A percentile compares a stretch with the other conserved stretches of the same genome.
These are phyloP conservation scores for Musa acuminata DNA, from an alignment of 176 grass and related monocot genomes.

Conservation along the genomic window DNA sequence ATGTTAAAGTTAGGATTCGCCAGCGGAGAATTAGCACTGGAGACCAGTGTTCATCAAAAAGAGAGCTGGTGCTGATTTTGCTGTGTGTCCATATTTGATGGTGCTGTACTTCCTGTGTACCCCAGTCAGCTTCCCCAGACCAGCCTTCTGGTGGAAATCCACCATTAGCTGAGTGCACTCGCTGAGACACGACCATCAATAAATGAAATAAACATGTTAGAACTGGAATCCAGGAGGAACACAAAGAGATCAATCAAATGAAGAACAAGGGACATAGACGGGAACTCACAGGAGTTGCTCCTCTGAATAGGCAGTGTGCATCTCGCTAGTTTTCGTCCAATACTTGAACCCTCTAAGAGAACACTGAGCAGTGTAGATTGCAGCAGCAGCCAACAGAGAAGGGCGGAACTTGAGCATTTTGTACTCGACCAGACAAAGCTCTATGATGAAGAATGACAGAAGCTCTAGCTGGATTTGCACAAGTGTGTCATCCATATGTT, in stretches of 20 bases:
- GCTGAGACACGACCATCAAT: constrained; percentile 23
- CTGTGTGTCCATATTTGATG: constrained; percentile 49
- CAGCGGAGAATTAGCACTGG: background rate
- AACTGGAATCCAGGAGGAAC: background rate
- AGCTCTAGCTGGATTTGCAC: constrained; percentile 51
- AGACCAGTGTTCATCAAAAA: constrained; percentile 40
- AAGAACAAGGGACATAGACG: background rate
- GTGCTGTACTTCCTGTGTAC: constrained; percentile 77
- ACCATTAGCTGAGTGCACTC: constrained; percentile 81
- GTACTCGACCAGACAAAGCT: constrained; percentile 78
- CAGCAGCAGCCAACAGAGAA: constrained; percentile 70
- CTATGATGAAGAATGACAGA: constrained; percentile 66
- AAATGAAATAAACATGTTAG: background rate
- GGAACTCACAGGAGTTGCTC: constrained; percentile 66
- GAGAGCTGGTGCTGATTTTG: constrained; percentile 51
- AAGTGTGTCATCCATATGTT: background rate
- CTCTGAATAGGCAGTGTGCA: constrained; percentile 62
- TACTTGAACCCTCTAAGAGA: constrained; percentile 41
- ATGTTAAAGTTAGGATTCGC: constrained; percentile 4
- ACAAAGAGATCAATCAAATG: background rate
- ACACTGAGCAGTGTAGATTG: constrained; percentile 79
- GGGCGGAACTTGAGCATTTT: constrained; percentile 69
- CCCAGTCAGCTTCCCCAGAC: constrained; percentile 45
- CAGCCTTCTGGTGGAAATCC: constrained; percentile 65
- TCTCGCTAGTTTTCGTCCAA: constrained; percentile 61